Evolutionary conservation across 1,139 yeast genomes (phyloP), one percentile per base, ranked within the genome.

Genomic region (Geotrichum carabidarum): DNA sequence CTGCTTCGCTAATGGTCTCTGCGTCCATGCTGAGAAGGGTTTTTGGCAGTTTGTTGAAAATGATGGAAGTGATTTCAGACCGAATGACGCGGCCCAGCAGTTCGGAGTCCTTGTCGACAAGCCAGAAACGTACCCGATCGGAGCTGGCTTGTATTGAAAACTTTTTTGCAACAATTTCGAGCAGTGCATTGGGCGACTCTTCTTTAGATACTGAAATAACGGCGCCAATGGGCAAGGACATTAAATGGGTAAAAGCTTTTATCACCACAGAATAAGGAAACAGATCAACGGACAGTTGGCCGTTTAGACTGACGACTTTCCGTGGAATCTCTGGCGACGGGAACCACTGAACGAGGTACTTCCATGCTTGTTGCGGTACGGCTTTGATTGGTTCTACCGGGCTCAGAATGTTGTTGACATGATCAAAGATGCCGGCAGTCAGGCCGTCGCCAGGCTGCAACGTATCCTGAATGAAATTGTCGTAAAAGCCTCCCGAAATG

Each of bases 281-380:
- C 37, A 51, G 31, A 37, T 55, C 55, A 34, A 52, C 11, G 6
- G 48, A 27, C 14, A 35, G 34, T 22, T 27, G 30, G 31, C 37
- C 44, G 15, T 48, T 36, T 11, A 31, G 37, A 14, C 15, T 14
- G n/a, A 45, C 43, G 22, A 55, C 50, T 41, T 41, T 45, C 32
- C 58, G 40, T 6, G 58, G 58, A n/a, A 55, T 34, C 4, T 44
- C 47, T 34, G 41, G 32, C 14, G 34, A 31, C 8, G 42, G 38
- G 36, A 45, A 51, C 58, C 58, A 55, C 22, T 44, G 38, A 15
- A 43, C 44, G 12, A 55, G 40, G 40, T 44, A 46, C 8, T 43
- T 15, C 58, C 58, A 55, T 12, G 50, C 55, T 12, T 31, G 36
- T 32, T 12, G 17, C 31, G 58, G 51, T 37, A 55, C 51, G 7